These are phyloP conservation scores for Blastobotrys apis DNA, from an alignment of 1,139 yeast genomes.

Conservation along the genomic window DNA sequence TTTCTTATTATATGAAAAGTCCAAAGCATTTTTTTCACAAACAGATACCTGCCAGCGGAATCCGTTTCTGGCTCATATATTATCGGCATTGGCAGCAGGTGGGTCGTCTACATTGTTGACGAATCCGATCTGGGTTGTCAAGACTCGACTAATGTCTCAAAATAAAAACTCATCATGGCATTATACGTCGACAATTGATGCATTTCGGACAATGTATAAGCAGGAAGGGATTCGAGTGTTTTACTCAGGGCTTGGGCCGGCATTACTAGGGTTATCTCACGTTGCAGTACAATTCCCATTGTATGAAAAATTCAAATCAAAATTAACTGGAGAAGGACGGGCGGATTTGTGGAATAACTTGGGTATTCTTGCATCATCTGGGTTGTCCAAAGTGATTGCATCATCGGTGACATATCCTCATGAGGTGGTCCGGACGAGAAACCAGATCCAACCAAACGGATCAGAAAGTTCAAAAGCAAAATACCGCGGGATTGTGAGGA, in stretches of 20 bases:
- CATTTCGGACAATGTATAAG: constrained; percentile 69
- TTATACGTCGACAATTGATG: constrained; percentile 79
- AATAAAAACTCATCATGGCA: constrained; percentile 34
- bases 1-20: constrained; percentile 80
- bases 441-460: constrained; percentile 52
- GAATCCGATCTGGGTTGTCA: constrained; percentile 97
- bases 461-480: constrained; percentile 17
- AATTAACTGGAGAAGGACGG: constrained; percentile 33
- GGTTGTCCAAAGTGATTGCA: constrained; percentile 83
- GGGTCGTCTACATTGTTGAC: constrained; percentile 80
- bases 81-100: constrained; percentile 88
- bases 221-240: constrained; percentile 82
- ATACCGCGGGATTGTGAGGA: constrained; percentile 41
- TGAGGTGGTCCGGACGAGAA: constrained; percentile 86
- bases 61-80: constrained; percentile 45
- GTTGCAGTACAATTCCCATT: constrained; percentile 97
- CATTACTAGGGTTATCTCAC: constrained; percentile 82
- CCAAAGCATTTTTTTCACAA: constrained; percentile 42
- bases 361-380: constrained; percentile 66
- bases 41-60: constrained; percentile 7
- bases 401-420: constrained; percentile 91
- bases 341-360: constrained; percentile 27
- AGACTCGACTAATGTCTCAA: constrained; percentile 90
- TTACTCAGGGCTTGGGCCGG: constrained; percentile 87
- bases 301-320: constrained; percentile 71